A percentile compares a stretch with the other conserved stretches of the same genome.
These are phyloP conservation scores for Cutaneotrichosporon cavernicola DNA, from an alignment of 1,284 basidiomycete species.

Conservation along the genomic window DNA sequence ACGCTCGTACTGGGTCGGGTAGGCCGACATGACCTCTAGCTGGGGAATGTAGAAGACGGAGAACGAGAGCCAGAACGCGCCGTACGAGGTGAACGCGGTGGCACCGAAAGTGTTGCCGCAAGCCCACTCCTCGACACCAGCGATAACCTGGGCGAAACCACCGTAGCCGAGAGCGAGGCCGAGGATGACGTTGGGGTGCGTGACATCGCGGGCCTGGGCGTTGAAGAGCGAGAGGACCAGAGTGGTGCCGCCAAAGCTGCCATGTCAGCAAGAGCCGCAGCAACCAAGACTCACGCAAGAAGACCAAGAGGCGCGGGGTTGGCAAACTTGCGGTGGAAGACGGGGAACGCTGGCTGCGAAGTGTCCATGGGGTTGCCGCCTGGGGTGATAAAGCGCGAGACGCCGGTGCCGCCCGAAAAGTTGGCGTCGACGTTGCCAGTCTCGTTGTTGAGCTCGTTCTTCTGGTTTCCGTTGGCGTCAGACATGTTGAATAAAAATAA, in stretches of 20 bases:
- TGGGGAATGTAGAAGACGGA: constrained; percentile 47
- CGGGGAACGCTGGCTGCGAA: constrained; percentile 43
- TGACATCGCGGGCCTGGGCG: constrained; percentile 49
- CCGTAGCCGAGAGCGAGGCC: constrained; percentile 81
- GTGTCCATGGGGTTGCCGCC: constrained; percentile 30
- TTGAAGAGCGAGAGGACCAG: constrained; percentile 57
- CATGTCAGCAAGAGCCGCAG: not conserved
- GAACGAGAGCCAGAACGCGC: constrained; percentile 61
- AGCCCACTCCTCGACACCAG: constrained; percentile 66
- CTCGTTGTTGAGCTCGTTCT: constrained; percentile 15
- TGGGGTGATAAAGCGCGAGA: constrained; percentile 30
- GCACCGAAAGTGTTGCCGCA: constrained; percentile 63
- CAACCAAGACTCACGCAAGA: constrained; percentile 34
- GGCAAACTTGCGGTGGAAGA: constrained; percentile 55
- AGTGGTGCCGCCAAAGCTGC: constrained; percentile 57
- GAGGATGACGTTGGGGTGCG: constrained; percentile 69
- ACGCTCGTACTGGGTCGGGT: constrained; percentile 55
- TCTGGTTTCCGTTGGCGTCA: constrained; percentile 17
- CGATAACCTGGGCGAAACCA: constrained; percentile 69
- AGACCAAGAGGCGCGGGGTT: constrained; percentile 60
- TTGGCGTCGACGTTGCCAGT: constrained; percentile 12
- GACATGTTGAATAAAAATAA: constrained; percentile 18
- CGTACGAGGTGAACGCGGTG: constrained; percentile 76
- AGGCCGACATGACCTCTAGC: constrained; percentile 57
- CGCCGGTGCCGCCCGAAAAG: constrained; percentile 21